Base-by-base conservation (phyloP, 306 rosid genomes). In the Rosa lucieae region DNA sequence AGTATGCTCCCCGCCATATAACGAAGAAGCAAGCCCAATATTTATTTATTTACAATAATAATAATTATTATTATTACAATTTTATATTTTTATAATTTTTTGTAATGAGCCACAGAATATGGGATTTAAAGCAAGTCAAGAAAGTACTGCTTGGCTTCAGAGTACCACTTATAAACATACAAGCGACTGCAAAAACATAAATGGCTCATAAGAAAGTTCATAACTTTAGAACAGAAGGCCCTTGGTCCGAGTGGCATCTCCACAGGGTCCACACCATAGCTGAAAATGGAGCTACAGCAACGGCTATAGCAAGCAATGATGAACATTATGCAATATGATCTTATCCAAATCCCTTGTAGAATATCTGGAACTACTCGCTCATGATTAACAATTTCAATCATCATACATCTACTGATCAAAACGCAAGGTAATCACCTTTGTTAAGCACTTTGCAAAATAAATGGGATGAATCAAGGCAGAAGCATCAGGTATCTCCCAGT, bases 361-460 rank as follows among this genome's bases (percentile, higher is more conserved):
- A 73, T 58, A 21, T 17, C 78, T 7, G 77, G 37, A 63, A 62
- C 47, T 8, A 66, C 23, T 14, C 0, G 10, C 62, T 47, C 79
- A 46, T n/a, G 43, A 26, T 15, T 69, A n/a, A 35, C 7, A 71
- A 26, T 42, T 72, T 51, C 14, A 29, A 40, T 18, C 47, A 4
- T 65, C 39, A 46, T 10, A 40, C 26, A 37, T 47, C 26, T 14
- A 67, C 48, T 44, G 10, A 61, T 48, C 55, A 69, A 81, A 32
- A 44, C 40, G 65, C 32, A 10, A 15, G 78, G 69, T 63, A 69
- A 26, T 68, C 43, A 94, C 99, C 97, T 90, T 88, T 32, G 88
- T 73, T 85, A 94, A 81, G 88, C 97, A 88, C 87, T 94, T 94
- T 3, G 97, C 85, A 88, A 94, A 92, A 85, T 85, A 89, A 79